Percentiles rank a stretch among this genome's conserved stretches.
These are phyloP conservation scores for Mycena epipterygia DNA, from an alignment of 768 basidiomycete genomes.

Conservation along the genomic window DNA sequence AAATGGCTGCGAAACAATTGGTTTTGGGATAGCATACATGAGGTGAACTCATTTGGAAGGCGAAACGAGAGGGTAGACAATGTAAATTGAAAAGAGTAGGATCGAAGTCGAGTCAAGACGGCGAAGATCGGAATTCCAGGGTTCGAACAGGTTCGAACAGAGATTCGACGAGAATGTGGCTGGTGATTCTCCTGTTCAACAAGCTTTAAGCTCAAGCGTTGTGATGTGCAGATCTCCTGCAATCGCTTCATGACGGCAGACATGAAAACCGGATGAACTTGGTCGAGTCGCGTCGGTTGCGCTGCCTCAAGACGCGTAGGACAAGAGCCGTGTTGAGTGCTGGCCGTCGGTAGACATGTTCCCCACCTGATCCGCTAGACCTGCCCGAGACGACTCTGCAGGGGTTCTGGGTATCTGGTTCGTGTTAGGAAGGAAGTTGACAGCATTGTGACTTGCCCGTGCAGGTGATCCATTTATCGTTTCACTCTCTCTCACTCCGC, in stretches of 20 bases:
- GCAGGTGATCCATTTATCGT: not conserved
- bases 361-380: conserved; percentile 28
- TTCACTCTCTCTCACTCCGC: not conserved
- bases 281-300: conserved; percentile 2
- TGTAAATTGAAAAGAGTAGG: conserved; percentile 30
- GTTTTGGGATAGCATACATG: conserved; percentile 50
- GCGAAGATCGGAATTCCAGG: conserved; percentile 30
- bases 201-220: conserved; percentile 25
- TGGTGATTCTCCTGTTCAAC: conserved; percentile 26
- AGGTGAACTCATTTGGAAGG: conserved; percentile 50
- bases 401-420: conserved; percentile 18
- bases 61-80: conserved; percentile 18
- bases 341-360: conserved; percentile 24
- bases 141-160: conserved; percentile 27
- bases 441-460: not conserved
- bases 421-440: conserved; percentile 9
- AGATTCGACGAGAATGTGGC: conserved; percentile 11
- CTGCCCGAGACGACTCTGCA: conserved; percentile 4
- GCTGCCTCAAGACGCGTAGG: not conserved
- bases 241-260: conserved; percentile 11
- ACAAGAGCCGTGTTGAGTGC: conserved; percentile 4
- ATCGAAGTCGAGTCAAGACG: conserved; percentile 28
- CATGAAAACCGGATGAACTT: conserved; percentile 4
- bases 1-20: conserved; percentile 43
- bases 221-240: conserved; percentile 22